Percentiles rank a stretch among this genome's conserved stretches.
phyloP scores from a whole-genome alignment of 352 stramenopile species.

The Phytophthora palmivora region DNA sequence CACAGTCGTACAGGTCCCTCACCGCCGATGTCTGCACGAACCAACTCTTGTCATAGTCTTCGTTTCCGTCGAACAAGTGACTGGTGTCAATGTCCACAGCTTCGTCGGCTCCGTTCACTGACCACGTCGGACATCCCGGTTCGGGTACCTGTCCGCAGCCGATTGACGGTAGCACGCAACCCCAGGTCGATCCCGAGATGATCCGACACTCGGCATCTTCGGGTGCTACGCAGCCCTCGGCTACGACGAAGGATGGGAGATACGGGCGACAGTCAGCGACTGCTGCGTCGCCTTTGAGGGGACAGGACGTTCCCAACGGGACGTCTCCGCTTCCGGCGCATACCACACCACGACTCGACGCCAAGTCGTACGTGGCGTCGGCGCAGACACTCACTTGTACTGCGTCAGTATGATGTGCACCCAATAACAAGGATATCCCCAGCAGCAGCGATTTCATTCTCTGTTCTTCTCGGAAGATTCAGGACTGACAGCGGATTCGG shows the following conservation, averaged over 20 bases:
- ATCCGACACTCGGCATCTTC: conserved; percentile 41
- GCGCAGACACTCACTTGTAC: conserved; percentile 57
- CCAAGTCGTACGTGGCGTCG: conserved; percentile 67
- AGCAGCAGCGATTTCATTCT: conserved; percentile 14
- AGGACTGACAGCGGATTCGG: conserved; percentile 8
- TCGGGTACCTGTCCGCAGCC: conserved; percentile 20
- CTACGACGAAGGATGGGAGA: conserved; percentile 44
- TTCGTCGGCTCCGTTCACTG: conserved; percentile 9
- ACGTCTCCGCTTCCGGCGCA: conserved; percentile 47
- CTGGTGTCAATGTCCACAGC: conserved; percentile 22
- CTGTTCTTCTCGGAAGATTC: conserved; percentile 5
- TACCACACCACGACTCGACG: conserved; percentile 29
- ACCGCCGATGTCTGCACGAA: conserved; percentile 31
- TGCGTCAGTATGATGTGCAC: not conserved
- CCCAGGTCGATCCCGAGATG: conserved; percentile 34
- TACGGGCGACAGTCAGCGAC: conserved; percentile 46
- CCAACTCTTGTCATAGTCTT: conserved; percentile 33
- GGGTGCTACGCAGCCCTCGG: conserved; percentile 27
- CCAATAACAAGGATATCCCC: not conserved
- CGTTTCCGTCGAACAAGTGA: conserved; percentile 25
- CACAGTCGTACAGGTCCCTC: conserved; percentile 32
- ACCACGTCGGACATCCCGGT: conserved; percentile 25
- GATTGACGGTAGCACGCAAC: conserved; percentile 42
- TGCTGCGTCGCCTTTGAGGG: conserved; percentile 49
- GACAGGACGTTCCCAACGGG: conserved; percentile 46